Evolutionary conservation across 2,329 filamentous ascomycete genomes (phyloP), one percentile per base, ranked within the genome.

Genomic region (Chaetomium sp.): DNA sequence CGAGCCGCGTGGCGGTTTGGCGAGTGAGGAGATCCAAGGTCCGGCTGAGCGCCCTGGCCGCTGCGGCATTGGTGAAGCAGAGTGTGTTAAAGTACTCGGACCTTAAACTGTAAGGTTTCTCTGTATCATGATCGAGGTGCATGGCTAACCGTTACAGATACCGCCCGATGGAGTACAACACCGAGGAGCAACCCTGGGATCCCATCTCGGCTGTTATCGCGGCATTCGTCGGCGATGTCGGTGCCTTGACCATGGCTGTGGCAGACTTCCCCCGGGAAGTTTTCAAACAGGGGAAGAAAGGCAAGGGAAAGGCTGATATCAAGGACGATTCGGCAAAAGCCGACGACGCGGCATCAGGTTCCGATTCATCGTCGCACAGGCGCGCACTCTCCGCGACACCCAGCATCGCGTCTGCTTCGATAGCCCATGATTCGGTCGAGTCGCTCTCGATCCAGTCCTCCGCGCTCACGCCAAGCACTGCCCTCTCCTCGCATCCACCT

Each of bases 191-290:
- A 53, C 92, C 92, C 0, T 87, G 85, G 72, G 92, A 95, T 69
- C 92, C 92, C 0, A 85, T 96, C 27, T 88, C 90, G 16, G 92
- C 91, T 23, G 90, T 87, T 19, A 88, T 92, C 0, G 86, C 87
- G 53, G 91, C 93, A 0, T 78, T 97, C 0, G 80, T 96, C n/a
- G 90, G 90, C 6, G 94, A 93, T n/a, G 81, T 95, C 55, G 88
- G 90, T 29, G 90, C 85, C 47, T 88, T 97, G 64, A 86, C 91
- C 72, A 90, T 96, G 84, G 91, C 92, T 1, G 83, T 96, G 49
- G 91, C 91, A 0, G 92, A 96, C 72, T 84, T 89, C 69, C 86
- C 86, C 2, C 77, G 83, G 21, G 83, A 86, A 65, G 75, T 87
- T 5, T 85, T 87, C 74, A 83, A 80, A 67, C 57, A 70, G 49